These are phyloP conservation scores for Magnolia changhungtana DNA, from an alignment of 164 flowering plant species.

Conservation along the genomic window DNA sequence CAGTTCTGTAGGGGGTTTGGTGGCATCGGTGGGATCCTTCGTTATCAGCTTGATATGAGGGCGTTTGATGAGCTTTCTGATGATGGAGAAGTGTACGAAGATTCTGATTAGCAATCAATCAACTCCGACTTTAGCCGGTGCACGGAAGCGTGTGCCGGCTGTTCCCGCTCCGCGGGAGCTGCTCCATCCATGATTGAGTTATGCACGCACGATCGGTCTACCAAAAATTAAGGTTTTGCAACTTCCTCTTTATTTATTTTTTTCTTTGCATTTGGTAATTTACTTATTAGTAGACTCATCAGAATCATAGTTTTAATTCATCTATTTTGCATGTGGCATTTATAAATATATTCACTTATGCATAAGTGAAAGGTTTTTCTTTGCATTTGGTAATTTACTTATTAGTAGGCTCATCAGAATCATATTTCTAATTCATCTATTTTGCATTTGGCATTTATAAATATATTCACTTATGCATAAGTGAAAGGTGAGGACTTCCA, in stretches of 20 bases:
- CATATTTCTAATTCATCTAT: too few relatives aligned
- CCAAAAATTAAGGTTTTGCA: background rate
- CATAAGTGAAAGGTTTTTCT: background rate
- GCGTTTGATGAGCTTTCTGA: constrained; percentile 14
- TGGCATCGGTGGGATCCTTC: constrained; percentile 18
- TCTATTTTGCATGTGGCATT: too few relatives aligned
- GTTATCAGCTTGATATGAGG: constrained; percentile 17
- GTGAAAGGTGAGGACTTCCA: too few relatives aligned
- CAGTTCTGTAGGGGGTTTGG: constrained; percentile 20
- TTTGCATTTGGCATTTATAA: too few relatives aligned
- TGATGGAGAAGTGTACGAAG: constrained; percentile 12
- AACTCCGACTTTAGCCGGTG: background rate
- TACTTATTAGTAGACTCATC: background rate
- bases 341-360: too few relatives aligned
- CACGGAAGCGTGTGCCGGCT: background rate
- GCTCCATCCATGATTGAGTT: background rate
- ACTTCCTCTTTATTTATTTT: too few relatives aligned
- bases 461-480: too few relatives aligned
- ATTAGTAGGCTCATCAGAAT: too few relatives aligned
- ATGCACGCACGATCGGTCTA: background rate
- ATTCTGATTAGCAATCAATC: constrained; percentile 16
- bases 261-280: background rate
- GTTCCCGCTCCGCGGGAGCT: background rate
- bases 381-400: background rate
- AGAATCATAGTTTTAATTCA: too few relatives aligned